A percentile compares a stretch with the other conserved stretches of the same genome.
Conservation (phyloP, 129 eudicot species). For the Flaveria robusta region DNA sequence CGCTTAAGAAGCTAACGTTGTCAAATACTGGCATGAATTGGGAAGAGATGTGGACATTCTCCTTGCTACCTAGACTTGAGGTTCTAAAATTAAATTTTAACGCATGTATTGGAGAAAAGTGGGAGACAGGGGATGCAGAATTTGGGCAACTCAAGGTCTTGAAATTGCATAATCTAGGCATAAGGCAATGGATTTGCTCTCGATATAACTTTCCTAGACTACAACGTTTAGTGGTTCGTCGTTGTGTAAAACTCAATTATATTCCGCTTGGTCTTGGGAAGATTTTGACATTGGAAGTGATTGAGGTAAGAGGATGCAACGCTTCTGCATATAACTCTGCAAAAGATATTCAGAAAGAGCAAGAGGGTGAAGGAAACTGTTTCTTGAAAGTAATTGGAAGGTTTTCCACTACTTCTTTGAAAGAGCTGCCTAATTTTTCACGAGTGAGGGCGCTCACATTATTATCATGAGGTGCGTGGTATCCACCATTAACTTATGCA, state of each 20-base stretch:
- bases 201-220: conserved; percentile 23
- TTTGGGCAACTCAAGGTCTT: conserved; percentile 26
- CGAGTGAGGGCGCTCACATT: too few relatives aligned
- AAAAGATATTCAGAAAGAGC: background rate
- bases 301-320: conserved; percentile 14
- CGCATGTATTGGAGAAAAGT: conserved; percentile 16
- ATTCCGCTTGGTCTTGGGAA: conserved; percentile 30
- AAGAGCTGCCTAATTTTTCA: too few relatives aligned
- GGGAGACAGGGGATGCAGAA: conserved; percentile 20
- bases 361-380: background rate
- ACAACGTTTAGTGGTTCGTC: conserved; percentile 18
- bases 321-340: background rate
- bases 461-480: too few relatives aligned
- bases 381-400: background rate
- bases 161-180: conserved; percentile 11
- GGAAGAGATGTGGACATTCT: conserved; percentile 25
- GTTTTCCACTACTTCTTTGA: too few relatives aligned
- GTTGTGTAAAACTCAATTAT: conserved; percentile 13
- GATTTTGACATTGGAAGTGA: conserved; percentile 16
- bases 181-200: conserved; percentile 6
- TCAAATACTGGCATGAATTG: conserved; percentile 18
- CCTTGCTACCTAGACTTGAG: conserved; percentile 22
- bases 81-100: conserved; percentile 22
- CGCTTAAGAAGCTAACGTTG: conserved; percentile 27
- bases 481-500: too few relatives aligned